Percentiles rank a stretch among this genome's conserved stretches.
These are phyloP conservation scores for Marasmius sp. DNA, from an alignment of 1,284 basidiomycete genomes.

Conservation along the genomic window DNA sequence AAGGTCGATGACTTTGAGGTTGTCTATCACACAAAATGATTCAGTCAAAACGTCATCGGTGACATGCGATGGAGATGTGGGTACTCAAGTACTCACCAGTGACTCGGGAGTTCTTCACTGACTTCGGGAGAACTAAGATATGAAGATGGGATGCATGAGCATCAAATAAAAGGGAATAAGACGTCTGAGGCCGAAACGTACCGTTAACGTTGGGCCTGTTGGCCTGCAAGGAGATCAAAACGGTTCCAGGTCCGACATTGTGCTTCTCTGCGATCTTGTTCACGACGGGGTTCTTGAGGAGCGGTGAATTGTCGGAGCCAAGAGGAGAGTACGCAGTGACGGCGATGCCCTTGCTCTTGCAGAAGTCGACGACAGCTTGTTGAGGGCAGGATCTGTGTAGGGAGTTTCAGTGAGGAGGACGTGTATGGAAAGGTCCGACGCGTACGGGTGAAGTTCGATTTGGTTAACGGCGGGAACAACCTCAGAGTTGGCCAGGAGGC, in stretches of 20 bases:
- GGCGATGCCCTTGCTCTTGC: conserved; percentile 60
- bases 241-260: conserved; percentile 35
- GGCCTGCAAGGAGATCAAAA: conserved; percentile 66
- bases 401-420: not conserved
- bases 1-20: conserved; percentile 56
- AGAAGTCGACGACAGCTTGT: conserved; percentile 62
- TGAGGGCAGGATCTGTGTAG: conserved; percentile 56
- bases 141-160: not conserved
- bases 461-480: conserved; percentile 82
- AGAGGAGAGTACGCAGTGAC: conserved; percentile 78
- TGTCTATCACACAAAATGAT: conserved; percentile 32
- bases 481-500: conserved; percentile 57
- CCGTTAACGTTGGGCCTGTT: conserved; percentile 58
- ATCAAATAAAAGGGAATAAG: conserved; percentile 4
- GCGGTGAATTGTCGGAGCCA: conserved; percentile 73
- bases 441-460: conserved; percentile 75
- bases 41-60: not conserved
- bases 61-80: not conserved
- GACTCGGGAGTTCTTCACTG: conserved; percentile 60
- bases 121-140: conserved; percentile 57
- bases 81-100: conserved; percentile 44
- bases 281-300: conserved; percentile 60
- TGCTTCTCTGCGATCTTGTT: conserved; percentile 4
- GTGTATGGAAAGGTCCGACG: conserved; percentile 14
- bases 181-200: conserved; percentile 21